Base-by-base conservation (phyloP, 2,329 filamentous ascomycete species). In the Nothopassalora personata region DNA sequence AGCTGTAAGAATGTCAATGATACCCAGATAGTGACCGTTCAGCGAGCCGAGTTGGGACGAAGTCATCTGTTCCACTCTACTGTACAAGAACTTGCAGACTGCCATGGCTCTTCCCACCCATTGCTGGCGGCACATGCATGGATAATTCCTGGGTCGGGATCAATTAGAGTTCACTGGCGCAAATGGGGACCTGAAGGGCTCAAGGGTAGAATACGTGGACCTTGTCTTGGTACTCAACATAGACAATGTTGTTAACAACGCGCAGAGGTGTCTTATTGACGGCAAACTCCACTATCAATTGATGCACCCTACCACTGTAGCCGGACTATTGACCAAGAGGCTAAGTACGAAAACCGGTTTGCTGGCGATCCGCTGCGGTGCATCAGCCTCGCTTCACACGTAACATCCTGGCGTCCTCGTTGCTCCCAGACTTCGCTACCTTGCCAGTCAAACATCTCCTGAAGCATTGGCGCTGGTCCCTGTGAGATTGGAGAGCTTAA, bases 1-100 rank as follows among this genome's bases (percentile, higher is more conserved):
- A 59, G 53, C 55, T 65, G 54, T 65, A 43, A 31, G 45, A 4
- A n/a, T 9, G 27, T n/a, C 27, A 48, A 15, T 55, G 53, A 55
- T 48, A 48, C 51, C 51, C 51, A 53, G 5, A 39, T 53, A 36
- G 34, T 15, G 34, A 23, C 23, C 23, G 23, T 23, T 23, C 3
- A 23, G 23, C 23, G 23, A 23, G 23, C 23, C 23, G 23, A 1
- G 23, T 23, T 3, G 23, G 23, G 2, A 23, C 23, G 23, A 23
- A 23, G 23, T 23, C 23, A 23, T 23, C 23, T 23, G 1, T 23
- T 23, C 23, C 23, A 23, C 23, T 23, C 23, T 23, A 23, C 23
- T 23, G 2, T 23, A 23, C 3, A 23, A 1, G 23, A 23, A 23
- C 23, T 23, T 23, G 23, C 23, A 23, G 23, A 23, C 23, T 23